Conservation (phyloP, 1,139 yeast genomes). For the Wickerhamomyces sp. region DNA sequence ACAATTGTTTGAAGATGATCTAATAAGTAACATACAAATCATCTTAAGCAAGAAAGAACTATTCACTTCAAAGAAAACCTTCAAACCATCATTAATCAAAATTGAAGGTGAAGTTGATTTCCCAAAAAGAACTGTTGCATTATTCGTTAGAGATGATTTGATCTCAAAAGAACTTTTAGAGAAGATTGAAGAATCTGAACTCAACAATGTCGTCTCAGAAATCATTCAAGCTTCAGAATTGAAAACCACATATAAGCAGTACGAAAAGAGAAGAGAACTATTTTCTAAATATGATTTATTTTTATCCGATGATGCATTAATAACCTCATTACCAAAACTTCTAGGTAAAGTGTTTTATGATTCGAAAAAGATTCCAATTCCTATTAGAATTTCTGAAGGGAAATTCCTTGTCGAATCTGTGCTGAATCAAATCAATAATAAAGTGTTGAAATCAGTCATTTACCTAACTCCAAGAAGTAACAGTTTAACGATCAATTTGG, state of each 20-base stretch:
- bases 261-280: slow-evolving; percentile 67
- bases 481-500: slow-evolving; percentile 62
- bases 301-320: slow-evolving; percentile 76
- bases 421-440: slow-evolving; percentile 49
- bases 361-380: slow-evolving; percentile 64
- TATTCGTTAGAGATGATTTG: slow-evolving; percentile 70
- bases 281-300: slow-evolving; percentile 62
- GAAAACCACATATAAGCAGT: slow-evolving; percentile 64
- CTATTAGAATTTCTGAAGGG: slow-evolving; percentile 48
- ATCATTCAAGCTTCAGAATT: slow-evolving; percentile 50
- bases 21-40: slow-evolving; percentile 49
- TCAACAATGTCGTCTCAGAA: slow-evolving; percentile 26
- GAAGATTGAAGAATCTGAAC: slow-evolving; percentile 49
- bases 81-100: slow-evolving; percentile 67
- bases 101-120: slow-evolving; percentile 8
- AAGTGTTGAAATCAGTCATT: slow-evolving; percentile 53
- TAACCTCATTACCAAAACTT: slow-evolving; percentile 75
- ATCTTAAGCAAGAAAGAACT: slow-evolving; percentile 46
- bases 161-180: slow-evolving; percentile 52
- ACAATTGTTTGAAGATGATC: slow-evolving; percentile 49
- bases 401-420: slow-evolving; percentile 54
- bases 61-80: slow-evolving; percentile 54
- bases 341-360: slow-evolving; percentile 77
- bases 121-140: slow-evolving; percentile 54
- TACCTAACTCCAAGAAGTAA: slow-evolving; percentile 75